Evolutionary conservation across 2,329 filamentous ascomycete genomes (phyloP).

Genomic region (Ophiobolus disseminans): DNA sequence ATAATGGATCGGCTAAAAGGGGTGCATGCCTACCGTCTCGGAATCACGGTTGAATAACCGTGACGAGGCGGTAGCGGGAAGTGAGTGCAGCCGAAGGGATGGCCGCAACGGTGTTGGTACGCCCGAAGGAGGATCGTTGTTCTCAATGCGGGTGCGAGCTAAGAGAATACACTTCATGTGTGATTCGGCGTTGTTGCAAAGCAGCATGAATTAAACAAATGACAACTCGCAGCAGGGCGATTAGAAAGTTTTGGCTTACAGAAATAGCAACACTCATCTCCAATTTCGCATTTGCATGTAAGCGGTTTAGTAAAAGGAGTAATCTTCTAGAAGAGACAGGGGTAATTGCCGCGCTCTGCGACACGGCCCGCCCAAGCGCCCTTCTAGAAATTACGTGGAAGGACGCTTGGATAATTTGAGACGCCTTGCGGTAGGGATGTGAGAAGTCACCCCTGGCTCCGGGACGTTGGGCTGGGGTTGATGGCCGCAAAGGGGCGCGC

Average conservation of each 20-base stretch:
- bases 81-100: neutral
- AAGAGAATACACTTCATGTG: slow-evolving; percentile 15
- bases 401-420: slow-evolving; percentile 36
- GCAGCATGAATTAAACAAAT: neutral
- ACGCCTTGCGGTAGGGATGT: slow-evolving; percentile 37
- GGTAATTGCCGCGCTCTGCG: slow-evolving; percentile 30
- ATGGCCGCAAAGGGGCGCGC: slow-evolving; percentile 22
- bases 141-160: slow-evolving; percentile 24
- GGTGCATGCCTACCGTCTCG: slow-evolving; percentile 3
- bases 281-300: slow-evolving; percentile 20
- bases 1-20: slow-evolving; percentile 13
- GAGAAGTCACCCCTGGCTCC: slow-evolving; percentile 35
- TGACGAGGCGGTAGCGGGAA: neutral
- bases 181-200: neutral
- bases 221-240: slow-evolving; percentile 1
- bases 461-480: slow-evolving; percentile 34
- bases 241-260: slow-evolving; percentile 19
- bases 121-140: slow-evolving; percentile 20
- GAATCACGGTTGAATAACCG: slow-evolving; percentile 8
- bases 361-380: slow-evolving; percentile 24
- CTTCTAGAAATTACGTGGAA: slow-evolving; percentile 49
- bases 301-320: slow-evolving; percentile 38
- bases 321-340: slow-evolving; percentile 49
- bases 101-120: slow-evolving; percentile 2
- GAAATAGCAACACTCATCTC: slow-evolving; percentile 25